phyloP scores from a whole-genome alignment of 805 yeast species.

The Candida patagonica region DNA sequence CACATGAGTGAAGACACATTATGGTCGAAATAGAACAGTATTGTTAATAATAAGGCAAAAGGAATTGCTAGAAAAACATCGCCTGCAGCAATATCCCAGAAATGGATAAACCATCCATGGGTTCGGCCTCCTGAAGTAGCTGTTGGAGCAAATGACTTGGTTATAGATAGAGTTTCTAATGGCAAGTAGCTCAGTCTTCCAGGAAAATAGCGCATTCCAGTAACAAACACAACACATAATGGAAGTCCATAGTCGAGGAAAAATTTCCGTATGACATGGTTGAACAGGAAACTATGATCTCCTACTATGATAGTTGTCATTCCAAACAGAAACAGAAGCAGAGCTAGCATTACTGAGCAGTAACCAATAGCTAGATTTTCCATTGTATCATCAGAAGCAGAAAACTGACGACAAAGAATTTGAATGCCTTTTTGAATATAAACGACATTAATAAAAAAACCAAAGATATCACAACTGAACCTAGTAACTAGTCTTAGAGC shows the following conservation, averaged over 20 bases:
- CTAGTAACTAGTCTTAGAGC: conserved; percentile 63
- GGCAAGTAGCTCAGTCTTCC: conserved; percentile 52
- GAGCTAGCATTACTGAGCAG: conserved; percentile 63
- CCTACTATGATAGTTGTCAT: conserved; percentile 53
- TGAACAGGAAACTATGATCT: conserved; percentile 50
- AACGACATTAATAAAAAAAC: conserved; percentile 78
- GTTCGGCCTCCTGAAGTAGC: conserved; percentile 23
- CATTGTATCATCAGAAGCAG: conserved; percentile 17
- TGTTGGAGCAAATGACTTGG: conserved; percentile 71
- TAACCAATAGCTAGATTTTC: conserved; percentile 42
- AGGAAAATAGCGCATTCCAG: conserved; percentile 90
- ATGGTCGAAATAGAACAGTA: conserved; percentile 88
- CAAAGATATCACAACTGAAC: conserved; percentile 88
- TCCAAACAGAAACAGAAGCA: conserved; percentile 73
- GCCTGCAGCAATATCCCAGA: conserved; percentile 65
- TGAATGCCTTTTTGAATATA: conserved; percentile 89
- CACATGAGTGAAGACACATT: conserved; percentile 91
- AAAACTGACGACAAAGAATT: conserved; percentile 64
- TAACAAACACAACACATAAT: conserved; percentile 72
- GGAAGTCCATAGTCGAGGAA: conserved; percentile 86
- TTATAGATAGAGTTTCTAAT: conserved; percentile 58
- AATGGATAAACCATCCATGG: conserved; percentile 69
- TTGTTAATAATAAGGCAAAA: conserved; percentile 77
- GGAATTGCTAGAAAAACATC: conserved; percentile 87
- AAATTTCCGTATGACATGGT: conserved; percentile 51